These are phyloP conservation scores for Flagelloscypha sp. DNA, from an alignment of 768 basidiomycete genomes.

Conservation along the genomic window DNA sequence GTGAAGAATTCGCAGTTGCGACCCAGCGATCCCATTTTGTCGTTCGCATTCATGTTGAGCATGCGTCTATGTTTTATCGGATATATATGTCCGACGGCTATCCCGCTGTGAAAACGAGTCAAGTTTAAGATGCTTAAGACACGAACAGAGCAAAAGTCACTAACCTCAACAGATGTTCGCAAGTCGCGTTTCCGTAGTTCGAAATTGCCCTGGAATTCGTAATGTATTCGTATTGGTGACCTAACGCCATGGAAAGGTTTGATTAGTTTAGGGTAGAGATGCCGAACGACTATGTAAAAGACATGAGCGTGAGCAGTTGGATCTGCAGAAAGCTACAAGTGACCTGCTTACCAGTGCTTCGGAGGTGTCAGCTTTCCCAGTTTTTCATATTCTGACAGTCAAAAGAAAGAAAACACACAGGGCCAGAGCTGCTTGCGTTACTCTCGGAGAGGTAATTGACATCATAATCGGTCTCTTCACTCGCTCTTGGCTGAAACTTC, in stretches of 20 bases:
- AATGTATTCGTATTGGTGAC: constrained; percentile 42
- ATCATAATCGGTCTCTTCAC: too few species aligned
- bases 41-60: constrained; percentile 23
- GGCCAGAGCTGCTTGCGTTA: too few species aligned
- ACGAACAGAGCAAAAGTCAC: constrained; percentile 13
- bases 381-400: too few species aligned
- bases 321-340: too few species aligned
- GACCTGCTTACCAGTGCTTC: too few species aligned
- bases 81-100: constrained; percentile 36
- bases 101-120: constrained; percentile 24
- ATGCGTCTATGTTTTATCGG: constrained; percentile 31
- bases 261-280: too few species aligned
- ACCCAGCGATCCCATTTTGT: constrained; percentile 13
- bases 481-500: too few species aligned
- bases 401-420: too few species aligned
- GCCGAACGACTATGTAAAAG: too few species aligned
- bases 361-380: too few species aligned
- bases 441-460: too few species aligned
- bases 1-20: constrained; percentile 31
- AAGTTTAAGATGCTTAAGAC: neutral
- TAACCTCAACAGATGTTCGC: constrained; percentile 43
- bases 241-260: constrained; percentile 46
- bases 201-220: constrained; percentile 46
- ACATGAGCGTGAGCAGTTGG: too few species aligned
- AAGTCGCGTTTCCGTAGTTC: constrained; percentile 50